Evolutionary conservation across 345 rosid species (phyloP).

Genomic region (Dimocarpus longan): DNA sequence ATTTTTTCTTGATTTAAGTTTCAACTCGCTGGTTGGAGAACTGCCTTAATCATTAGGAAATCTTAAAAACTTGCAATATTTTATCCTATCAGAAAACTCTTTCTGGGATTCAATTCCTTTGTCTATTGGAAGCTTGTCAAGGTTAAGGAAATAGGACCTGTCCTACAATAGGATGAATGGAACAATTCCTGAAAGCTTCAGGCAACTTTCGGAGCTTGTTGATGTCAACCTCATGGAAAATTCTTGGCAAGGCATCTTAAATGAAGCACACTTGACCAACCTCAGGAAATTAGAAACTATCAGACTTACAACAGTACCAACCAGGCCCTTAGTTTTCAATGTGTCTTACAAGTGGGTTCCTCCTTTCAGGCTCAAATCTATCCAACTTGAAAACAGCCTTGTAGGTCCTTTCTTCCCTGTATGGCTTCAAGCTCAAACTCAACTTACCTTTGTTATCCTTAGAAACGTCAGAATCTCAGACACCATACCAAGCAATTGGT

Average conservation of each 20-base stretch:
- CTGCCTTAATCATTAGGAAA: constrained; percentile 53
- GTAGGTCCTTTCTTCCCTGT: too few relatives aligned
- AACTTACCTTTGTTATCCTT: too few relatives aligned
- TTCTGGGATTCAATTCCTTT: constrained; percentile 53
- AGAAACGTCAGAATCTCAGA: too few relatives aligned
- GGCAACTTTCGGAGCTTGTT: constrained; percentile 40
- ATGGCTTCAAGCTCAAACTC: too few relatives aligned
- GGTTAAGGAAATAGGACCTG: constrained; percentile 43
- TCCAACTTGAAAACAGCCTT: too few relatives aligned
- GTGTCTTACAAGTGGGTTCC: constrained; percentile 55
- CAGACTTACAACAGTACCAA: constrained; percentile 43
- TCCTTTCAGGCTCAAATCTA: constrained; percentile 53
- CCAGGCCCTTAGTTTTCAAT: constrained; percentile 40
- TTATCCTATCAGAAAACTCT: constrained; percentile 45
- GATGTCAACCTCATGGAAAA: constrained; percentile 42
- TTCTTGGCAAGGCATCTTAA: constrained; percentile 50
- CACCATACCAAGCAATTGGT: too few relatives aligned
- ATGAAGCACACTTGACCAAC: constrained; percentile 43
- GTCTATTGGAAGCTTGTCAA: constrained; percentile 43
- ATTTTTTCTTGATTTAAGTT: constrained; percentile 36
- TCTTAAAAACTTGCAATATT: constrained; percentile 35
- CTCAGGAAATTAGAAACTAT: constrained; percentile 40
- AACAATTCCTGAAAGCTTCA: constrained; percentile 50
- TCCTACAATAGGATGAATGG: constrained; percentile 52
- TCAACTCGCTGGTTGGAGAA: constrained; percentile 45